Evolutionary conservation across 768 basidiomycete genomes (phyloP).

Genomic region (Peribolospora baueri): DNA sequence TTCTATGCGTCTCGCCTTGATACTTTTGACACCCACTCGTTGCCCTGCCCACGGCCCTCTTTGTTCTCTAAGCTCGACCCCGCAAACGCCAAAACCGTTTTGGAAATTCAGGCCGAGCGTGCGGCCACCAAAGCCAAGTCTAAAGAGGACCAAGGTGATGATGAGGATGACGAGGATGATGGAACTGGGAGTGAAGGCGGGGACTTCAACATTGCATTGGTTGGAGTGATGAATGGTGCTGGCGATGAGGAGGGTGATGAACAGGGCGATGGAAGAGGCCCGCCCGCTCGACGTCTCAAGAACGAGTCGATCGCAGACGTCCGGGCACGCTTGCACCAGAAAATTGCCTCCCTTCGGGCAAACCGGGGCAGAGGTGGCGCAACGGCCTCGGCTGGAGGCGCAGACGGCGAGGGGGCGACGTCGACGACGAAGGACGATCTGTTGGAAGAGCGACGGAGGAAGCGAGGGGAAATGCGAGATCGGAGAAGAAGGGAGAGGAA

Average conservation of each 20-base stretch:
- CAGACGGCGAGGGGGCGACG: background rate
- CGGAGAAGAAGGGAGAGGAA: slow-evolving; percentile 59
- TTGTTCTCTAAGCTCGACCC: slow-evolving; percentile 51
- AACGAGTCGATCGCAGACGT: slow-evolving; percentile 32
- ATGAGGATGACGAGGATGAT: slow-evolving; percentile 15
- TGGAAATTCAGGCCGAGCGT: slow-evolving; percentile 31
- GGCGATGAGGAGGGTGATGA: slow-evolving; percentile 4
- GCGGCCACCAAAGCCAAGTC: slow-evolving; percentile 15
- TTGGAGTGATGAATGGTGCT: slow-evolving; percentile 8
- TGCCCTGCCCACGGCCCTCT: background rate
- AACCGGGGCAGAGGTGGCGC: slow-evolving; percentile 17
- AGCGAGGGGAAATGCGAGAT: slow-evolving; percentile 63
- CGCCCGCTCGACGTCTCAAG: slow-evolving; percentile 18
- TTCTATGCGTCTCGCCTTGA: background rate
- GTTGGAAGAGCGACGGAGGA: slow-evolving; percentile 48
- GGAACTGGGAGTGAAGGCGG: slow-evolving; percentile 6
- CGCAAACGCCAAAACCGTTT: slow-evolving; percentile 50
- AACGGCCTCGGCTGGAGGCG: slow-evolving; percentile 4
- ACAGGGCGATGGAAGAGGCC: slow-evolving; percentile 9
- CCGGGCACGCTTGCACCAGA: slow-evolving; percentile 47
- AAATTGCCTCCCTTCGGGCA: slow-evolving; percentile 42
- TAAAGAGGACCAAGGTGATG: slow-evolving; percentile 13
- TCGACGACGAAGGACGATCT: slow-evolving; percentile 36
- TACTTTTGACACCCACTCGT: background rate
- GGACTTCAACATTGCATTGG: slow-evolving; percentile 7